Conservation (phyloP, 495 filamentous ascomycete genomes). For the Podospora appendiculata region DNA sequence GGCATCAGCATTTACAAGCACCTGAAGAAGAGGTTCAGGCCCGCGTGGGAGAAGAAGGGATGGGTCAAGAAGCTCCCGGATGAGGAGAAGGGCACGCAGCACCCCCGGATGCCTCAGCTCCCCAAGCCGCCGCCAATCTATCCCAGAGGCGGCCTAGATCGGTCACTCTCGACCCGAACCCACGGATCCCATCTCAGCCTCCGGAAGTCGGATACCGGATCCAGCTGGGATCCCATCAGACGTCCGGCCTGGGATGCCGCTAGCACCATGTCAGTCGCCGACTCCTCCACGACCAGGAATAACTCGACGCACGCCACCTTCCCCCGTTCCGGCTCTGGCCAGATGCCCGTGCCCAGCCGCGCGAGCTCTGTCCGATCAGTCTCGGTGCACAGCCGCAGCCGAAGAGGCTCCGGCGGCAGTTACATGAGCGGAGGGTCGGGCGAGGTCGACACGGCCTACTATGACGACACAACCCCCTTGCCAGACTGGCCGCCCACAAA, state of each 20-base stretch:
- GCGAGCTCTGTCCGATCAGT: slow-evolving; percentile 7
- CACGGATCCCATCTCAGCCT: slow-evolving; percentile 2
- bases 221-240: slow-evolving; percentile 6
- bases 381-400: slow-evolving; percentile 6
- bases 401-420: slow-evolving; percentile 2
- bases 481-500: background rate
- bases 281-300: background rate
- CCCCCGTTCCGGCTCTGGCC: background rate
- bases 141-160: background rate
- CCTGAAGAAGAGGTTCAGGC: background rate
- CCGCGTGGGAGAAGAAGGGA: slow-evolving; percentile 1
- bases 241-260: background rate
- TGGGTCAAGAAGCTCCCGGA: background rate
- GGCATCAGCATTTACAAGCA: slow-evolving; percentile 7
- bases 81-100: slow-evolving; percentile 2
- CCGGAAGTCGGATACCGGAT: slow-evolving; percentile 3
- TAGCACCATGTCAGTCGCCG: background rate
- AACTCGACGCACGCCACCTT: slow-evolving; percentile 3
- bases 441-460: slow-evolving; percentile 13
- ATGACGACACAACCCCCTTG: slow-evolving; percentile 15
- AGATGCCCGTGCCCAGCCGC: slow-evolving; percentile 2
- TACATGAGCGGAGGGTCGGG: background rate
- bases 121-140: slow-evolving; percentile 3
- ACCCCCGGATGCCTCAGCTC: slow-evolving; percentile 6
- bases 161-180: slow-evolving; percentile 1